Evolutionary conservation across 768 basidiomycete species (phyloP).

Genomic region (Rhizopogon vesiculosus): DNA sequence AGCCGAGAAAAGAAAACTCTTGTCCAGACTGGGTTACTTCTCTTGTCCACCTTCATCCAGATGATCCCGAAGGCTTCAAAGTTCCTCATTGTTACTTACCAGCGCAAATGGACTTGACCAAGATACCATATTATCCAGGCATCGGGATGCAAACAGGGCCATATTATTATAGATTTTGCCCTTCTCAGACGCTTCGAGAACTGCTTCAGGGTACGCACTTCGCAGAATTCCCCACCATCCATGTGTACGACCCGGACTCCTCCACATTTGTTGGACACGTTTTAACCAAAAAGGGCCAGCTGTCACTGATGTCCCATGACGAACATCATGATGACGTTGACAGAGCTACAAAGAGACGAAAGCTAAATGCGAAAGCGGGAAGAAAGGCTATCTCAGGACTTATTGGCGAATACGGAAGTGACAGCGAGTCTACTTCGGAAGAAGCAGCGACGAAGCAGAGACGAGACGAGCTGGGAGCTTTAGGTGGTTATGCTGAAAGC

Average conservation of each 20-base stretch:
- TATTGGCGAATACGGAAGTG: constrained; percentile 58
- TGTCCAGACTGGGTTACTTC: constrained; percentile 52
- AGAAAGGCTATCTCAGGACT: constrained; percentile 53
- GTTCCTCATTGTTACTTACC: constrained; percentile 59
- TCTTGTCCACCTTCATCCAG: constrained; percentile 48
- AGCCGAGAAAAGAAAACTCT: constrained; percentile 39
- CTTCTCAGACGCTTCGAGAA: constrained; percentile 37
- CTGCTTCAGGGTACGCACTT: constrained; percentile 61
- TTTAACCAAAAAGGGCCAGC: constrained; percentile 49
- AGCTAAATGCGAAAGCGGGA: constrained; percentile 46
- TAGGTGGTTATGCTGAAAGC: constrained; percentile 21
- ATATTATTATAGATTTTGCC: constrained; percentile 55
- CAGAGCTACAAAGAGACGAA: constrained; percentile 49
- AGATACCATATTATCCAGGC: constrained; percentile 1
- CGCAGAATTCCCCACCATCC: constrained; percentile 81
- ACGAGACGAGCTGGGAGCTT: constrained; percentile 11
- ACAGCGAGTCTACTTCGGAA: constrained; percentile 32
- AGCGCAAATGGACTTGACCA: constrained; percentile 30
- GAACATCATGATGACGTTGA: constrained; percentile 20
- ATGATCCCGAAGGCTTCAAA: constrained; percentile 51
- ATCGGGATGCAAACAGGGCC: neutral
- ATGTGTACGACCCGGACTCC: constrained; percentile 59
- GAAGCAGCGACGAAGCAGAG: neutral
- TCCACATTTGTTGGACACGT: constrained; percentile 52
- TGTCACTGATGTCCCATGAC: constrained; percentile 8